phyloP scores from a whole-genome alignment of 129 eudicot genomes.

The Pittosporum tobira region DNA sequence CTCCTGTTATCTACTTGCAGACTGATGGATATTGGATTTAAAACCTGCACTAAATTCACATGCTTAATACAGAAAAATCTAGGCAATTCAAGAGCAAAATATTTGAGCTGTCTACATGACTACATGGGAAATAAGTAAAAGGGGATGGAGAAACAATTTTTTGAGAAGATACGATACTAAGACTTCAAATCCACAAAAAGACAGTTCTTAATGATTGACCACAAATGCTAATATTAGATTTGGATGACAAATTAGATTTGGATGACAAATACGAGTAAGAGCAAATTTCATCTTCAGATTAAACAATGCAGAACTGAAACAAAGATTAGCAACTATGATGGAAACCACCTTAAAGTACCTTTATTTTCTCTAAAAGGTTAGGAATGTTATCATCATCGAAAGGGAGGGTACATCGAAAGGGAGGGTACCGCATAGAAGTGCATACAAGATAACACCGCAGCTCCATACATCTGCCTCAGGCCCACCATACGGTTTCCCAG shows the following conservation, averaged over 20 bases:
- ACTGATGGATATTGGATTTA: neutral
- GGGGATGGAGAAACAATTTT: neutral
- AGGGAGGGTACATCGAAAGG: too few species aligned
- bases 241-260: neutral
- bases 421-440: constrained; percentile 95
- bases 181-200: neutral
- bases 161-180: neutral
- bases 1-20: neutral
- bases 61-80: neutral
- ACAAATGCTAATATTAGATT: too few species aligned
- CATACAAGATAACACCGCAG: constrained; percentile 96
- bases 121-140: neutral
- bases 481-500: constrained; percentile 94
- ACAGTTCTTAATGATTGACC: neutral
- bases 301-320: neutral
- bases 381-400: constrained; percentile 98
- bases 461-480: constrained; percentile 99
- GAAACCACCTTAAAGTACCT: constrained; percentile 39
- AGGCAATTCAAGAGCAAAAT: neutral
- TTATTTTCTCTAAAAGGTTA: constrained; percentile 88
- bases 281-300: neutral
- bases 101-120: neutral
- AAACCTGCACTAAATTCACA: neutral
- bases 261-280: constrained; percentile 1
- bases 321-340: neutral